phyloP scores from a whole-genome alignment of 2,329 filamentous ascomycete genomes.

The Emmonsiellopsis sp. region DNA sequence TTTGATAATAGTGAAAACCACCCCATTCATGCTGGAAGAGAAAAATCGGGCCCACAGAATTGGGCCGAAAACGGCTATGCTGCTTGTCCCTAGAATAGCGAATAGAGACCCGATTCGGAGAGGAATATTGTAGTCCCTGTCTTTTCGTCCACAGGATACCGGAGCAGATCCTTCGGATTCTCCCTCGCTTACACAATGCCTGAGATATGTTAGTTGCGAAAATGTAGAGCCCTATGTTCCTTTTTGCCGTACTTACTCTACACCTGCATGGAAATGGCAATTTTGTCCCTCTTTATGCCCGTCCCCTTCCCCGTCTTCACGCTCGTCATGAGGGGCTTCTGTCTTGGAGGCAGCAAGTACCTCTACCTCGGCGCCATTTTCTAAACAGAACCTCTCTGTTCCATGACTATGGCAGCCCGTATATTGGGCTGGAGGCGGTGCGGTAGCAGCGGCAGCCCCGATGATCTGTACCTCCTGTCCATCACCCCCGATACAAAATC shows the following conservation, averaged over 20 bases:
- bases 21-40: slow-evolving; percentile 38
- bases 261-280: slow-evolving; percentile 67
- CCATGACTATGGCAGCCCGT: slow-evolving; percentile 59
- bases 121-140: slow-evolving; percentile 56
- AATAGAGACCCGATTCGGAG: slow-evolving; percentile 65
- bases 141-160: slow-evolving; percentile 38
- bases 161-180: slow-evolving; percentile 24
- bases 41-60: slow-evolving; percentile 54
- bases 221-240: too few relatives aligned
- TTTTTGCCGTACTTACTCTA: slow-evolving; percentile 51
- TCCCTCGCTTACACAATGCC: slow-evolving; percentile 47
- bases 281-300: slow-evolving; percentile 25
- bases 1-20: slow-evolving; percentile 50
- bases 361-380: slow-evolving; percentile 52
- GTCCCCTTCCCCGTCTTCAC: slow-evolving; percentile 24
- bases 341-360: slow-evolving; percentile 34
- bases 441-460: slow-evolving; percentile 44
- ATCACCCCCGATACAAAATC: slow-evolving; percentile 26
- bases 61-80: slow-evolving; percentile 59
- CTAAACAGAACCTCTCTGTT: slow-evolving; percentile 51
- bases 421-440: slow-evolving; percentile 50
- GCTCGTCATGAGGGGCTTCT: slow-evolving; percentile 14
- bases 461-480: slow-evolving; percentile 31
- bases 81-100: slow-evolving; percentile 59
- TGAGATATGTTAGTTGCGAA: slow-evolving; percentile 7